phyloP scores from a whole-genome alignment of 2,329 filamentous ascomycete genomes.

The Cladosporium colombiae region DNA sequence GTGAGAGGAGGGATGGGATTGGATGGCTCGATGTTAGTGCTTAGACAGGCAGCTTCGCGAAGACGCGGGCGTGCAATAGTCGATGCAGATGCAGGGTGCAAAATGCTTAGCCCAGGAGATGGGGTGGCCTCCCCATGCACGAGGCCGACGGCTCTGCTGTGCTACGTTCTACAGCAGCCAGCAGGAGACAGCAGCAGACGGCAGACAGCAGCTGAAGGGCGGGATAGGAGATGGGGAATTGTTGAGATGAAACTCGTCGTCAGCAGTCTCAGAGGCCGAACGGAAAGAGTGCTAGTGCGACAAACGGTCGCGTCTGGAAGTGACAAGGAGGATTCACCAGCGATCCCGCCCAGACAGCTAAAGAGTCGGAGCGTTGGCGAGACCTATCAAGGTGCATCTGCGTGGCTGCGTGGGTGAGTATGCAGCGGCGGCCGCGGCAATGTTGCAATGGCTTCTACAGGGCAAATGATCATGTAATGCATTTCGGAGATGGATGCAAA shows the following conservation, averaged over 20 bases:
- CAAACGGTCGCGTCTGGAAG: constrained; percentile 4
- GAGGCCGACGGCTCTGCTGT: neutral
- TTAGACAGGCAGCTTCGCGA: neutral
- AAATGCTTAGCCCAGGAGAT: constrained; percentile 11
- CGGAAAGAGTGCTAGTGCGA: neutral
- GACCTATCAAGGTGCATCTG: neutral
- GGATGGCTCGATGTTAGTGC: neutral
- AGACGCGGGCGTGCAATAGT: constrained; percentile 10
- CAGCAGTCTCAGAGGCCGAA: constrained; percentile 5
- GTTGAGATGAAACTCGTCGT: constrained; percentile 17
- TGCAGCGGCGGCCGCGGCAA: neutral
- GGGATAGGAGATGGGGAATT: neutral
- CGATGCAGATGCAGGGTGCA: constrained; percentile 8
- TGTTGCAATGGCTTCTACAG: neutral
- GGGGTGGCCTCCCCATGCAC: constrained; percentile 4
- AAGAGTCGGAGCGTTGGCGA: neutral
- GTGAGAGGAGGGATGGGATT: neutral
- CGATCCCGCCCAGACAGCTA: neutral
- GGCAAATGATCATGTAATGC: neutral
- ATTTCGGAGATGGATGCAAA: too few species aligned
- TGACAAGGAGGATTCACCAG: constrained; percentile 1
- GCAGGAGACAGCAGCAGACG: neutral
- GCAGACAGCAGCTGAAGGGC: neutral
- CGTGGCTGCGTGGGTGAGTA: neutral
- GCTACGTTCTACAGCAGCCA: neutral